Evolutionary conservation across 352 stramenopile genomes (phyloP), one percentile per base, ranked within the genome.

Genomic region (Phytophthora pinifolia): DNA sequence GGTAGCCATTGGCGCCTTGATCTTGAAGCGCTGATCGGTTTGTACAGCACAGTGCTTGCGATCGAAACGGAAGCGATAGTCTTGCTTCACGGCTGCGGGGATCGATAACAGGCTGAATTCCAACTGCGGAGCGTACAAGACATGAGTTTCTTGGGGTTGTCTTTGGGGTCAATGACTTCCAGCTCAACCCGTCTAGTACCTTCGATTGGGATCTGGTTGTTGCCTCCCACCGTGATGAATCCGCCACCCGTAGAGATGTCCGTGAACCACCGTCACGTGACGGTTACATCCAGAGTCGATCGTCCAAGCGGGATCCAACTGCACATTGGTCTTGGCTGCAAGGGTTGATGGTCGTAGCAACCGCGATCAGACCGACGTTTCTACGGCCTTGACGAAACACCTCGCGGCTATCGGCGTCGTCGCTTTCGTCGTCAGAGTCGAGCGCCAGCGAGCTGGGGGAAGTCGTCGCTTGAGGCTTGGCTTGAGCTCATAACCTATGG

Each of bases 111-210:
- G 30, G 9, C 25, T 57, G 49, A 36, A 59, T 1, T 51, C 22
- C 3, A 58, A 39, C 9, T 43, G 39, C 5, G 49, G 38, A 6
- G 49, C 49, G 15, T 58, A 58, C 0, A 58, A 7, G 49, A 15
- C 0, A 6, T 30, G 0, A 58, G 22, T 3, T 4, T 25, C 14
- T 44, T 6, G 0, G 14, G 14, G 0, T 51, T 27, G 17, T 27
- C 42, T 36, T 59, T 59, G 15, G 56, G 55, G 48, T 65, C 48
- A 6, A 15, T 50, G 2, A 65, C 43, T 13, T 41, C 1, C 8
- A 59, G 33, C 1, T 17, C 27, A 9, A 65, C 34, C 3, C 41
- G 9, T 7, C 48, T 43, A 49, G 15, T 55, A 0, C 35, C 41
- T 49, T 53, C 12, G 35, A 38, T 39, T 3, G 30, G 43, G 14